Evolutionary conservation across 2,329 filamentous ascomycete genomes (phyloP), one percentile per base, ranked within the genome.

Genomic region (Cladophialophora carrionii): DNA sequence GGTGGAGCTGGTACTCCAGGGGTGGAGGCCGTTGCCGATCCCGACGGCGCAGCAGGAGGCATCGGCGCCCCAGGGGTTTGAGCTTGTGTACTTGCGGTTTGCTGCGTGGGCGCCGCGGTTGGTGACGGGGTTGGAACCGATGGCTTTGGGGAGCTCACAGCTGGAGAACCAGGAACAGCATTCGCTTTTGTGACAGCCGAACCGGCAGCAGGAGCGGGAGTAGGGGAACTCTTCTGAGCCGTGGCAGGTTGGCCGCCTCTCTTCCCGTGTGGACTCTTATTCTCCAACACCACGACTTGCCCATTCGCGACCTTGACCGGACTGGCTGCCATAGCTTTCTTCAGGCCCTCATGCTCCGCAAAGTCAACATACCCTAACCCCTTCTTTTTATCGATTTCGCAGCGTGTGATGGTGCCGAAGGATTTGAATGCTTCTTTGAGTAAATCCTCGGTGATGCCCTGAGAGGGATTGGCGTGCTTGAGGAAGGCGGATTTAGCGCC

Each of bases 341-440:
- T 85, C 29, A 98, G 82, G 9, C 85, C 84, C 8, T 88, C 87
- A 0, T 88, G 84, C 24, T 92, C 88, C 9, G 85, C 84, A 78
- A 97, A 98, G 68, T 96, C 91, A 46, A 96, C 89, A 75, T 97
- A 96, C 2, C 92, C 94, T 73, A 96, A 96, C 0, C 92, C 92
- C 76, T 97, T 97, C 73, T 93, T 90, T 76, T 92, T 93, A 75
- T 98, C 94, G 61, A 98, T 94, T 72, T 97, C 94, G 20, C 96
- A 91, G 70, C 87, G 89, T 0, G 86, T 86, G 53, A 97, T 85
- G 1, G 85, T 77, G 1, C 94, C 94, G 71, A 92, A 96, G 0
- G 80, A 77, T 52, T 88, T 84, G 74, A 98, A 87, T 0, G 90
- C 88, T 70, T 89, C 85, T 72, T 89, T 88, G 1, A 98, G 85